Evolutionary conservation across 1,139 yeast genomes (phyloP).

Genomic region (Starmera stellimalicola): DNA sequence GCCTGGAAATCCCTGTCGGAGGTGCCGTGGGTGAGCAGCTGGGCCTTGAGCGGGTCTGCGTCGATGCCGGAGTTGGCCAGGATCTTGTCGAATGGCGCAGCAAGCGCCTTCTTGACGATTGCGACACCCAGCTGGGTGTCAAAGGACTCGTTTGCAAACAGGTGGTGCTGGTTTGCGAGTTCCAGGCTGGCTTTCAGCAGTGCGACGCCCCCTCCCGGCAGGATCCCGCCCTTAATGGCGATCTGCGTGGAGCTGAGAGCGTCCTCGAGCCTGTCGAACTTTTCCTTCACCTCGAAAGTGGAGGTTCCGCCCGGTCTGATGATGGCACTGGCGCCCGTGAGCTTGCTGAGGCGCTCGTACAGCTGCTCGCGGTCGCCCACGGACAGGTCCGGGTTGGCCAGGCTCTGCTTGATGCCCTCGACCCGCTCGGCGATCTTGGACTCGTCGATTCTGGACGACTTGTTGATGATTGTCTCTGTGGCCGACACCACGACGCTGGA

Average conservation of each 20-base stretch:
- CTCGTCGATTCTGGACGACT: conserved; percentile 9
- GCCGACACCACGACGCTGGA: conserved; percentile 13
- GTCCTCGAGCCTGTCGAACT: conserved; percentile 19
- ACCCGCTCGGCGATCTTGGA: conserved; percentile 7
- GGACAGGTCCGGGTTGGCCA: conserved; percentile 8
- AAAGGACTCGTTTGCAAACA: conserved; percentile 9
- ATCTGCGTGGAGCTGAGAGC: conserved; percentile 18
- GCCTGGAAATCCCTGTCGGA: too few relatives aligned
- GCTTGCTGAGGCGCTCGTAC: conserved; percentile 14
- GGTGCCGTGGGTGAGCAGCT: conserved; percentile 3
- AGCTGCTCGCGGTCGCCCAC: conserved; percentile 16
- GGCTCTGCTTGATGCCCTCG: conserved; percentile 10
- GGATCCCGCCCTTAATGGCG: conserved; percentile 16
- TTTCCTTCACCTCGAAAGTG: conserved; percentile 19
- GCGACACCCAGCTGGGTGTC: conserved; percentile 14
- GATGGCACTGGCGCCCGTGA: conserved; percentile 19
- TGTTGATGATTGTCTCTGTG: conserved; percentile 15
- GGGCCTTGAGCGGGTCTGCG: conserved; percentile 6
- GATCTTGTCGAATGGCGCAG: conserved; percentile 16
- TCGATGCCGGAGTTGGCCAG: conserved; percentile 15
- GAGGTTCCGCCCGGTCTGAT: conserved; percentile 19
- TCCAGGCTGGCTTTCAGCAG: conserved; percentile 12
- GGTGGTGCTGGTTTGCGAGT: conserved; percentile 5
- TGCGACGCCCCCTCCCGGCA: conserved; percentile 22
- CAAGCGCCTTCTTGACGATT: conserved; percentile 14